phyloP scores from a whole-genome alignment of 176 grass and related monocot genomes.

The Puccinellia tenuiflora region DNA sequence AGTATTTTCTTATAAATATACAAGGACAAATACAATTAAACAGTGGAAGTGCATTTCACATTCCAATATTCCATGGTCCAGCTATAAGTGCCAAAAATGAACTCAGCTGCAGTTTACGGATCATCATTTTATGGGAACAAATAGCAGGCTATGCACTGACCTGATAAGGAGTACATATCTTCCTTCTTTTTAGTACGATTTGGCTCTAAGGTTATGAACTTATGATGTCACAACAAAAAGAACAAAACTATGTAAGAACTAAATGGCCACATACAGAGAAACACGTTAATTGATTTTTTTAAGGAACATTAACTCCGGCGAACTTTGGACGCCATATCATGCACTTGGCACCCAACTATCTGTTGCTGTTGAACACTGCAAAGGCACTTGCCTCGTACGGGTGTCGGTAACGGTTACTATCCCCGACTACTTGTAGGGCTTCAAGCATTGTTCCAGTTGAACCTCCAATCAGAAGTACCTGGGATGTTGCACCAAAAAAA shows the following conservation, averaged over 20 bases:
- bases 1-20: neutral
- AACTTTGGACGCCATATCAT: neutral
- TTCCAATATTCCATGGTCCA: neutral
- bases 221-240: neutral
- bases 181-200: neutral
- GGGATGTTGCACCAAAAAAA: neutral
- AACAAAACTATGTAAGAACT: neutral
- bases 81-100: neutral
- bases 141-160: neutral
- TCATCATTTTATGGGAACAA: neutral
- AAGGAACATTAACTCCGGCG: neutral
- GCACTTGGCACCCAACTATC: neutral
- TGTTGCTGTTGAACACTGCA: neutral
- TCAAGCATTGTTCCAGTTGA: constrained; percentile 92
- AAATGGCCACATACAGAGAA: neutral
- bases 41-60: neutral
- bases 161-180: neutral
- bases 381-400: constrained; percentile 45
- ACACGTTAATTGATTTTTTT: neutral
- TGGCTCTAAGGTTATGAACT: neutral
- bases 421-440: constrained; percentile 75
- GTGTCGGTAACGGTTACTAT: constrained; percentile 34
- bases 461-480: constrained; percentile 86
- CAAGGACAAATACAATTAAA: neutral
- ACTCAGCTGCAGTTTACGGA: neutral